phyloP scores from a whole-genome alignment of 2,329 filamentous ascomycete species.

The Passalora sequoiae region DNA sequence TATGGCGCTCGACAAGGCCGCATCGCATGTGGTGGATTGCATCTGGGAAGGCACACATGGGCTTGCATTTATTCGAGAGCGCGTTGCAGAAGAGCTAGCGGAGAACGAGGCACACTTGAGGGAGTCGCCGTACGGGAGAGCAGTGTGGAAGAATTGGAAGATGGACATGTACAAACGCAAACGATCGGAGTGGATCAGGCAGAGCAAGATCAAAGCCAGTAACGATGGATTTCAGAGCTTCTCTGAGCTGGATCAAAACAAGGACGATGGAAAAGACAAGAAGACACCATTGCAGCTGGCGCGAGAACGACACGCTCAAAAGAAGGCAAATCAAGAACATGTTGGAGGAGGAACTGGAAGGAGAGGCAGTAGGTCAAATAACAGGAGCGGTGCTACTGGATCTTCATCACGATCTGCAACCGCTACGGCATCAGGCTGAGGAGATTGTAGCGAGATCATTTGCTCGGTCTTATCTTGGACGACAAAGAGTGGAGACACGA shows the following conservation, averaged over 20 bases:
- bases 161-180: constrained; percentile 66
- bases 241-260: constrained; percentile 40
- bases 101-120: constrained; percentile 56
- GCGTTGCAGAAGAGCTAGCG: constrained; percentile 59
- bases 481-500: neutral
- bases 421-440: constrained; percentile 9
- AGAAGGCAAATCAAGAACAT: constrained; percentile 35
- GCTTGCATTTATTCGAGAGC: constrained; percentile 62
- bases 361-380: constrained; percentile 5
- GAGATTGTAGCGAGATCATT: neutral
- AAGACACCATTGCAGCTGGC: constrained; percentile 55
- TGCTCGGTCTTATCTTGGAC: neutral
- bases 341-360: constrained; percentile 10
- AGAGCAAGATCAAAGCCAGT: constrained; percentile 51
- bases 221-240: constrained; percentile 49
- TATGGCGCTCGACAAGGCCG: constrained; percentile 56
- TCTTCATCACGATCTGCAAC: constrained; percentile 5
- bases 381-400: constrained; percentile 2
- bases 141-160: constrained; percentile 69
- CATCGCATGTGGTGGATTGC: constrained; percentile 63
- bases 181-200: constrained; percentile 58
- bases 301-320: constrained; percentile 51
- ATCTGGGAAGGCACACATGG: constrained; percentile 61
- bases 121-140: constrained; percentile 60
- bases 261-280: constrained; percentile 19